phyloP scores from a whole-genome alignment of 129 eudicot species.

The Pseudognaphalium luteoalbum region DNA sequence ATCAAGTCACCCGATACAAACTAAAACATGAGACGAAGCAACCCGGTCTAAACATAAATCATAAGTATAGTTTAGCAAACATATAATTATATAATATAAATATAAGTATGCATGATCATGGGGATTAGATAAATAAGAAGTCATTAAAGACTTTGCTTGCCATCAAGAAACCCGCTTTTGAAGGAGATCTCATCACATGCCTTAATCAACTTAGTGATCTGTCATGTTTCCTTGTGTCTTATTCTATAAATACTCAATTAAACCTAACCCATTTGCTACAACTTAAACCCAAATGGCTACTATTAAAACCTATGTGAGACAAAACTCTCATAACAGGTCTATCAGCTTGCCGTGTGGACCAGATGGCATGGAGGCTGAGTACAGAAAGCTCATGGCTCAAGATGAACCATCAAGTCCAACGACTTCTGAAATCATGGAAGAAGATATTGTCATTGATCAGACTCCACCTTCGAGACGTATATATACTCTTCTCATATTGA shows the following conservation, averaged over 20 bases:
- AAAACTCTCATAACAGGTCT: constrained; percentile 40
- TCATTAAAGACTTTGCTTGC: constrained; percentile 44
- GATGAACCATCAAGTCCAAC: constrained; percentile 39
- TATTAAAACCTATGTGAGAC: constrained; percentile 32
- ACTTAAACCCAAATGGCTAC: constrained; percentile 27
- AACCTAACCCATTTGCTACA: constrained; percentile 20
- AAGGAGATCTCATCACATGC: constrained; percentile 50
- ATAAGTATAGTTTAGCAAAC: background rate
- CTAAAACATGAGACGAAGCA: background rate
- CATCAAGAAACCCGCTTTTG: constrained; percentile 35
- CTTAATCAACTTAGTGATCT: constrained; percentile 36
- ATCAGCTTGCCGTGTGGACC: constrained; percentile 45
- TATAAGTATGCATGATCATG: constrained; percentile 25
- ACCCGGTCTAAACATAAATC: constrained; percentile 1
- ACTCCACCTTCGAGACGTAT: constrained; percentile 24
- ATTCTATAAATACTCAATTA: constrained; percentile 27
- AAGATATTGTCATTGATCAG: constrained; percentile 20
- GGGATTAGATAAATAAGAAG: constrained; percentile 37
- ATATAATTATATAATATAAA: background rate
- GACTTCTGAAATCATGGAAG: constrained; percentile 36
- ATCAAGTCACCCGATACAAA: background rate
- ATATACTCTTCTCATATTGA: constrained; percentile 7
- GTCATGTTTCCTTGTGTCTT: constrained; percentile 37
- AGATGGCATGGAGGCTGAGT: constrained; percentile 38
- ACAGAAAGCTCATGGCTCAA: constrained; percentile 41